A percentile compares a stretch with the other conserved stretches of the same genome.
Conservation (phyloP, 2,329 filamentous ascomycete species). For the Aspergillus ochraceus region DNA sequence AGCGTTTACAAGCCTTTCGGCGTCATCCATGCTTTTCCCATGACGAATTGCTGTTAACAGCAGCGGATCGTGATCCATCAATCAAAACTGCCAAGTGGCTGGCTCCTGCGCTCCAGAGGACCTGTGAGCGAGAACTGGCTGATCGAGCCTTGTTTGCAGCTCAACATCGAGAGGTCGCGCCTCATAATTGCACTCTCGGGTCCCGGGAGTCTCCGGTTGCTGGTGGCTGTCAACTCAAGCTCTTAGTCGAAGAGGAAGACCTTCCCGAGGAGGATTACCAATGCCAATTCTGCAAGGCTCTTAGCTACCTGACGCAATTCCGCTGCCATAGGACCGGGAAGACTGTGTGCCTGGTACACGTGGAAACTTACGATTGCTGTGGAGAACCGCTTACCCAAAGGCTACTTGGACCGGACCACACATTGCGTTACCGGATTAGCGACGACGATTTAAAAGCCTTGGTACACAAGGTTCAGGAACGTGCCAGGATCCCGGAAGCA, state of each 20-base stretch:
- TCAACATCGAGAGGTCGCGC: conserved; percentile 59
- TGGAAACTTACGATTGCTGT: conserved; percentile 79
- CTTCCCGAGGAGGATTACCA: conserved; percentile 90
- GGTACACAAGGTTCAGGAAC: conserved; percentile 78
- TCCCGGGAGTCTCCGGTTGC: conserved; percentile 46
- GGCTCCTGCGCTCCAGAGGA: conserved; percentile 77
- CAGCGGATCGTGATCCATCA: conserved; percentile 73
- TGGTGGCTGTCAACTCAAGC: conserved; percentile 57
- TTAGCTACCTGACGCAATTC: conserved; percentile 87
- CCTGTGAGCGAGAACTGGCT: conserved; percentile 69
- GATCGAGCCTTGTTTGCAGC: conserved; percentile 68
- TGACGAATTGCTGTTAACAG: conserved; percentile 89
- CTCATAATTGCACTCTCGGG: conserved; percentile 57
- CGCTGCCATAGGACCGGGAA: conserved; percentile 80
- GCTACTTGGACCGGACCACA: conserved; percentile 69
- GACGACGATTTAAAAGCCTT: conserved; percentile 67
- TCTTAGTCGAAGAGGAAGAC: conserved; percentile 69
- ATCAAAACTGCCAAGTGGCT: conserved; percentile 97
- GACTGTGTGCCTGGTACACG: conserved; percentile 78
- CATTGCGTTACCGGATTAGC: conserved; percentile 73
- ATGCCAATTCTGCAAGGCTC: conserved; percentile 88
- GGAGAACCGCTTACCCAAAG: conserved; percentile 65
- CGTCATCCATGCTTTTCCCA: conserved; percentile 96
- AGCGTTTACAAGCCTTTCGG: conserved; percentile 81
- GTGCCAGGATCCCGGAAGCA: conserved; percentile 77